These are phyloP conservation scores for Apiospora koreana DNA, from an alignment of 2,329 filamentous ascomycete species.

Conservation along the genomic window DNA sequence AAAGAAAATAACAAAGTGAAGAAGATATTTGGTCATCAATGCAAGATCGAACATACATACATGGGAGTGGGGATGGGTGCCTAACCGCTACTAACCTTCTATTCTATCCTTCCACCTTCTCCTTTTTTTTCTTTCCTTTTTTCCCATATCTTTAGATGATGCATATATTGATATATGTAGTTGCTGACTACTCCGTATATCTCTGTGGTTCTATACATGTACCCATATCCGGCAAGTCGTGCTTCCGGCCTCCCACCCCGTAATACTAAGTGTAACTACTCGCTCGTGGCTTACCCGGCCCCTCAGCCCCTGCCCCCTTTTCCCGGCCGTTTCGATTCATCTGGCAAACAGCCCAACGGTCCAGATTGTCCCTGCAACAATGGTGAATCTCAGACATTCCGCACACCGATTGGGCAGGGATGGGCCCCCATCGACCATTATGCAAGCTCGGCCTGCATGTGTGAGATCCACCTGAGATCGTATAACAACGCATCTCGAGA, in stretches of 20 bases:
- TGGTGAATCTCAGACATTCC: background rate
- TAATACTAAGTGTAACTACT: background rate
- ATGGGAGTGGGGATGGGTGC: background rate
- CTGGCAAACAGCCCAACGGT: conserved; percentile 4
- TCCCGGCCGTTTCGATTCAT: conserved; percentile 4
- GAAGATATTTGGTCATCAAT: background rate
- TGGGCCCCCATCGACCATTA: background rate
- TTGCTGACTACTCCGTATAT: too few species aligned
- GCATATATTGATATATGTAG: too few species aligned
- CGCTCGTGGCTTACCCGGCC: background rate
- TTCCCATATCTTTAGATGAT: too few species aligned
- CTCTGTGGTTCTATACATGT: background rate
- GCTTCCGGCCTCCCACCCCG: background rate
- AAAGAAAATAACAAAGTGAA: background rate
- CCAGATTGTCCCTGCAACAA: background rate
- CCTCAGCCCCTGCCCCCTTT: background rate
- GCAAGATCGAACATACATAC: background rate
- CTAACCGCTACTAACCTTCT: background rate
- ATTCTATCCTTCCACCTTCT: too few species aligned
- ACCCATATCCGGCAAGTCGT: background rate
- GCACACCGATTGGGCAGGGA: background rate
- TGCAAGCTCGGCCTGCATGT: background rate
- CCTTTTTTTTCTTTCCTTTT: too few species aligned
- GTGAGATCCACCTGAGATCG: background rate
- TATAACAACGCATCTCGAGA: background rate